Evolutionary conservation across 345 rosid species (phyloP).

Genomic region (Hevea brasiliensis): DNA sequence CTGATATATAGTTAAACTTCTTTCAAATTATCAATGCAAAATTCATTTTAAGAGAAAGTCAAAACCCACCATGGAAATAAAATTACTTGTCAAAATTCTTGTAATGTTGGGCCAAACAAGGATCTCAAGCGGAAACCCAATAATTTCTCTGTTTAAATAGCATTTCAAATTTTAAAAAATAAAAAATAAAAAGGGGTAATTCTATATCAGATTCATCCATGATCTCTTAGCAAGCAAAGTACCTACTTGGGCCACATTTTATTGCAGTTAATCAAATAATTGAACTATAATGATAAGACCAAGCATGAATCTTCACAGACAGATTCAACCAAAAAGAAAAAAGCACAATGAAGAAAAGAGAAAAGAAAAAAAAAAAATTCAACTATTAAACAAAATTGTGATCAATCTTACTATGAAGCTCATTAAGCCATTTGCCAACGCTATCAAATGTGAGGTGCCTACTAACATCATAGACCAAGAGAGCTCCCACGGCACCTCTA

Average conservation of each 20-base stretch:
- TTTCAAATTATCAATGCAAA: not conserved
- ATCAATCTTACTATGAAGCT: slow-evolving; percentile 79
- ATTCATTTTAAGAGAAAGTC: not conserved
- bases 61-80: not conserved
- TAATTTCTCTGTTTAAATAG: not conserved
- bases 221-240: not conserved
- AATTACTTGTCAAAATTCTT: not conserved
- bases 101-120: not conserved
- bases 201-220: not conserved
- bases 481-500: slow-evolving; percentile 98
- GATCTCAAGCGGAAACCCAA: not conserved
- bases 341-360: not conserved
- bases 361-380: not conserved
- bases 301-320: not conserved
- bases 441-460: slow-evolving; percentile 88
- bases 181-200: not conserved
- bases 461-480: slow-evolving; percentile 89
- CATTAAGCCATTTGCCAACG: slow-evolving; percentile 94
- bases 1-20: not conserved
- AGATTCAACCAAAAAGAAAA: not conserved
- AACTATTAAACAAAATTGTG: not conserved
- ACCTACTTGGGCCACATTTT: not conserved
- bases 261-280: not conserved
- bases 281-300: not conserved
- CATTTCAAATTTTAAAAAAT: not conserved